phyloP scores from a whole-genome alignment of 169 alveolate species.

The Fabrea salina region DNA sequence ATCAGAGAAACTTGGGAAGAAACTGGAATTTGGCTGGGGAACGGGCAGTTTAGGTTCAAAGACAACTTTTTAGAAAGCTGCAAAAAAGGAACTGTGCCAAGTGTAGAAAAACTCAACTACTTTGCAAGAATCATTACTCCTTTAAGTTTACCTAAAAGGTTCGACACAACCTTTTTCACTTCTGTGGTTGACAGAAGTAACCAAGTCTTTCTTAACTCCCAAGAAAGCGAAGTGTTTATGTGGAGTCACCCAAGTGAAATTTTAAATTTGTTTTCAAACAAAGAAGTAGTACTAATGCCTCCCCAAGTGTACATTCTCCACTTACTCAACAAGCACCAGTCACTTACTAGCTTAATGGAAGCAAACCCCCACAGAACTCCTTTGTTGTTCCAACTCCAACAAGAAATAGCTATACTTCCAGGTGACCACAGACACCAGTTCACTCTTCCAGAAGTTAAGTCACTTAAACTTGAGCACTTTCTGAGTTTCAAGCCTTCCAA shows the following conservation, averaged over 20 bases:
- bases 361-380: no score
- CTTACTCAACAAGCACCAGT: background rate
- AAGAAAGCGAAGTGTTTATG: background rate
- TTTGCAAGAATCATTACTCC: background rate
- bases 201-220: background rate
- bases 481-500: no score
- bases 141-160: background rate
- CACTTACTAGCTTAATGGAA: no score
- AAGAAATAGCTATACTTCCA: no score
- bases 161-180: background rate
- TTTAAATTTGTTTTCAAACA: background rate
- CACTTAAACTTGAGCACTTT: no score
- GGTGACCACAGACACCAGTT: no score
- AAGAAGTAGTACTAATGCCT: background rate
- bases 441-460: no score
- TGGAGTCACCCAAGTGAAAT: background rate
- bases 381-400: no score
- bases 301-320: background rate
- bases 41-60: background rate
- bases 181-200: background rate
- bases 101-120: constrained; percentile 1
- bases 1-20: constrained; percentile 28
- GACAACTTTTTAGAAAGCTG: background rate
- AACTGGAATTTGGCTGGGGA: background rate
- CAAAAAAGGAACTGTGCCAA: background rate